Base-by-base conservation (phyloP, 1,284 basidiomycete genomes). In the Mycena citricolor region DNA sequence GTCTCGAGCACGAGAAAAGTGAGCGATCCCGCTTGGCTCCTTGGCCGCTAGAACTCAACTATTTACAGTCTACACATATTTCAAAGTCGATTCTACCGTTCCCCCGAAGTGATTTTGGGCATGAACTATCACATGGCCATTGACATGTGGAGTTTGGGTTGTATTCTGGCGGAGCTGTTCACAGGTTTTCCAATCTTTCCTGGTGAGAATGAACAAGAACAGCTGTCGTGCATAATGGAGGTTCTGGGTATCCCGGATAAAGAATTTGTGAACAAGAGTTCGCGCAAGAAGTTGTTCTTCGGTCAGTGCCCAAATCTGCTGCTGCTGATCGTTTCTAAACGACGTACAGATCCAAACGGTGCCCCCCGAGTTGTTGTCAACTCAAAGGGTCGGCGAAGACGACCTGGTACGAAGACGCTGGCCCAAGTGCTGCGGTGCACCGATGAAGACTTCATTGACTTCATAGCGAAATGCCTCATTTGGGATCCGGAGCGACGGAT, bases 161-260 rank as follows among this genome's bases (percentile, higher is more conserved):
- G 97, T 60, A 99, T 99, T 55, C 73, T 99, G 39, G 95, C 94
- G 16, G 97, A 99, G 67, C 73, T 99, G 32, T 97, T 91, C 68
- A 99, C 97, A n/a, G 97, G 97, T 1, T 97, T 94, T 65, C 97
- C 97, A 0, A 94, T 99, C 59, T 99, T 99, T 69, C 95, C 95
- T 0, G 95, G 95, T n/a, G 95, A 98, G 68, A 97, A 97, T 61
- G 97, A 99, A 67, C 94, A 97, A 67, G 95, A 99, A 64, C 97
- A 99, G 61, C 70, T 99, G 49, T 90, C 94, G 5, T 99, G 97
- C 65, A 99, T 99, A 67, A 99, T 99, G 95, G 97, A 99, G 65
- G 89, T 99, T 6, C 81, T 99, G 31, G 97, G 97, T 11, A 72
- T 94, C 24, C 97, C 97, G 0, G 97, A 99, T 55, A 90, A 90